phyloP scores from a whole-genome alignment of 768 basidiomycete genomes.

The Lepiota venenata region DNA sequence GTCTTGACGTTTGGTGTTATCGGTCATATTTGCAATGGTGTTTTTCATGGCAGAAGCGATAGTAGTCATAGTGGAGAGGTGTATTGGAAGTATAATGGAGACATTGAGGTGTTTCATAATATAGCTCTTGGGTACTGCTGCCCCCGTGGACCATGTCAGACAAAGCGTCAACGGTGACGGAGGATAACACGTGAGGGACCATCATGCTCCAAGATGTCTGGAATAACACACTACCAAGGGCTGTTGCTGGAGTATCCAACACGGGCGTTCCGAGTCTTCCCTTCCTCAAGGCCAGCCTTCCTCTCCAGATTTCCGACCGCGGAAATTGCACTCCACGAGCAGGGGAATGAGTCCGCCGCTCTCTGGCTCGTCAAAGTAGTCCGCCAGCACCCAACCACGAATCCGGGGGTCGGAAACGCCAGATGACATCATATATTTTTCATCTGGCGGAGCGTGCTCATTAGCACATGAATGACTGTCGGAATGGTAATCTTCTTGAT shows the following conservation, averaged over 20 bases:
- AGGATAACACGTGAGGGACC: not conserved
- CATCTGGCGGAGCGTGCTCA: slow-evolving; percentile 5
- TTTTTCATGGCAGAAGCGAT: slow-evolving; percentile 25
- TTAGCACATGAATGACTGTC: not conserved
- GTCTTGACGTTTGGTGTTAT: slow-evolving; percentile 32
- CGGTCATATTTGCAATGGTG: slow-evolving; percentile 21
- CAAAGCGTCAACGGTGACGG: slow-evolving; percentile 20
- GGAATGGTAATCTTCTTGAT: slow-evolving; percentile 11
- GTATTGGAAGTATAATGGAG: slow-evolving; percentile 3
- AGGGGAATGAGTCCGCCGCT: slow-evolving; percentile 52
- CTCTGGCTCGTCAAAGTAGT: slow-evolving; percentile 66
- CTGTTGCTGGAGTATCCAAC: too few relatives aligned
- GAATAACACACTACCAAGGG: too few relatives aligned
- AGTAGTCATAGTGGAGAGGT: slow-evolving; percentile 18
- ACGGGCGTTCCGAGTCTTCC: not conserved
- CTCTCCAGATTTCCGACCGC: slow-evolving; percentile 40
- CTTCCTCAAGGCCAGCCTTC: slow-evolving; percentile 35
- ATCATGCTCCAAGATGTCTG: too few relatives aligned
- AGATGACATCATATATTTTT: not conserved
- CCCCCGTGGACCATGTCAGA: too few relatives aligned
- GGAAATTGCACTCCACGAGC: slow-evolving; percentile 77
- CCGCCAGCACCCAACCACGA: slow-evolving; percentile 75
- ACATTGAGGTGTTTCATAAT: too few relatives aligned
- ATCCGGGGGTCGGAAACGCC: slow-evolving; percentile 38
- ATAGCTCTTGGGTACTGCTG: too few relatives aligned